Conservation (phyloP, 2,329 filamentous ascomycete species). For the Hypoxylon rubiginosum region DNA sequence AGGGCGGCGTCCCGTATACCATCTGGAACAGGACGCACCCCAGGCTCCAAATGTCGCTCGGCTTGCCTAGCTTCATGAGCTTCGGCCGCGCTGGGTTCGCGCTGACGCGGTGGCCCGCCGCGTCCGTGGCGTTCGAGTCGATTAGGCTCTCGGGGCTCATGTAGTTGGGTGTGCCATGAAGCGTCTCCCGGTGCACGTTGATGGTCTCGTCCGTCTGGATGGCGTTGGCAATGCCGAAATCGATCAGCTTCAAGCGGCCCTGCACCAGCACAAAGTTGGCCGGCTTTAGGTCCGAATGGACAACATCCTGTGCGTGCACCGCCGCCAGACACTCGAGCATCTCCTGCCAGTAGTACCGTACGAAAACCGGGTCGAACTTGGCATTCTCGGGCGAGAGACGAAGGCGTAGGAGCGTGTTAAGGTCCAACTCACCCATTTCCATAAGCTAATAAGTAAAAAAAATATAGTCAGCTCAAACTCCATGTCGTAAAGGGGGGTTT, state of each 20-base stretch:
- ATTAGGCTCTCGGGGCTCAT: slow-evolving; percentile 97
- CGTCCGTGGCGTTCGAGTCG: slow-evolving; percentile 76
- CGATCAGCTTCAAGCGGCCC: slow-evolving; percentile 93
- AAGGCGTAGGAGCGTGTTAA: slow-evolving; percentile 85
- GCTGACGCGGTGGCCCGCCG: slow-evolving; percentile 56
- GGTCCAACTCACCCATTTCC: slow-evolving; percentile 96
- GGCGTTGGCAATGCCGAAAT: slow-evolving; percentile 98
- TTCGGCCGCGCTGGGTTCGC: slow-evolving; percentile 66
- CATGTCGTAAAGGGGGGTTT: not conserved
- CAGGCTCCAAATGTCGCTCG: slow-evolving; percentile 94
- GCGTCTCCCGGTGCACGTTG: slow-evolving; percentile 95
- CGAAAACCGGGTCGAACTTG: slow-evolving; percentile 87
- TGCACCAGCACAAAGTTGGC: slow-evolving; percentile 96
- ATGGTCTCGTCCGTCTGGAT: slow-evolving; percentile 96
- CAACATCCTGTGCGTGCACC: slow-evolving; percentile 90
- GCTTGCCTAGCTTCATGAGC: slow-evolving; percentile 95
- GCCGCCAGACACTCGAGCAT: slow-evolving; percentile 96
- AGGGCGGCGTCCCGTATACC: slow-evolving; percentile 96
- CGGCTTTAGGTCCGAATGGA: slow-evolving; percentile 96
- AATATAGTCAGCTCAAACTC: slow-evolving; percentile 36
- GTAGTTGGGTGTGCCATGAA: slow-evolving; percentile 97
- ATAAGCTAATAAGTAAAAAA: slow-evolving; percentile 77
- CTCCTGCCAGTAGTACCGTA: slow-evolving; percentile 99
- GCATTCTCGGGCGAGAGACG: slow-evolving; percentile 79
- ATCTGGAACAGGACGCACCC: slow-evolving; percentile 98